Conservation (phyloP, 208 protist species). For the Wallacemonas sp. region DNA sequence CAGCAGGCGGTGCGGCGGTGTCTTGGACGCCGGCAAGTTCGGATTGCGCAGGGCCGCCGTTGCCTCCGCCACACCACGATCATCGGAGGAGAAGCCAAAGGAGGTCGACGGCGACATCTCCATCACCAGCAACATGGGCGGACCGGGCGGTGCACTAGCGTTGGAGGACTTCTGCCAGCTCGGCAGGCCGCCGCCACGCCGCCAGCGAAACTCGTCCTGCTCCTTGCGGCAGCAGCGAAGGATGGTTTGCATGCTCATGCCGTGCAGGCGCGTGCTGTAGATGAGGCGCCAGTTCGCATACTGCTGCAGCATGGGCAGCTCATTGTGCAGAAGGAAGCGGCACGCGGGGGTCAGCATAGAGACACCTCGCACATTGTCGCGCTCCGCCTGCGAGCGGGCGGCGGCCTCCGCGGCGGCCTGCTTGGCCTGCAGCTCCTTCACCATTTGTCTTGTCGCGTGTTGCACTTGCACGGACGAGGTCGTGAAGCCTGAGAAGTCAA, state of each 20-base stretch:
- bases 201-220: constrained; percentile 20
- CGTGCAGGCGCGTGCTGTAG: constrained; percentile 76
- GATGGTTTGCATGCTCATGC: constrained; percentile 54
- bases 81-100: constrained; percentile 36
- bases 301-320: constrained; percentile 63
- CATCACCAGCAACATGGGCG: constrained; percentile 68
- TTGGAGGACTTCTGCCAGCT: not conserved
- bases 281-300: constrained; percentile 68
- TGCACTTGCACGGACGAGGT: constrained; percentile 58
- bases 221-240: constrained; percentile 53
- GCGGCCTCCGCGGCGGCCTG: constrained; percentile 23
- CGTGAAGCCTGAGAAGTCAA: constrained; percentile 78
- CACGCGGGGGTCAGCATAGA: constrained; percentile 45
- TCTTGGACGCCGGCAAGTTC: not conserved
- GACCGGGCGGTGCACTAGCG: not conserved
- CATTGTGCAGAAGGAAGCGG: constrained; percentile 58
- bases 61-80: constrained; percentile 36
- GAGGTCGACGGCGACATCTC: constrained; percentile 48
- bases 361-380: constrained; percentile 22
- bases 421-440: constrained; percentile 27
- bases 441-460: constrained; percentile 34
- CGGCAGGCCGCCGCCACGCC: constrained; percentile 1
- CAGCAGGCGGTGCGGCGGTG: constrained; percentile 32
- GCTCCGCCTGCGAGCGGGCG: not conserved
- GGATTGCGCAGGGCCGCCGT: not conserved